Evolutionary conservation across 106 monocot species (phyloP), one percentile per base, ranked within the genome.

Genomic region (Platanthera guangdongensis): DNA sequence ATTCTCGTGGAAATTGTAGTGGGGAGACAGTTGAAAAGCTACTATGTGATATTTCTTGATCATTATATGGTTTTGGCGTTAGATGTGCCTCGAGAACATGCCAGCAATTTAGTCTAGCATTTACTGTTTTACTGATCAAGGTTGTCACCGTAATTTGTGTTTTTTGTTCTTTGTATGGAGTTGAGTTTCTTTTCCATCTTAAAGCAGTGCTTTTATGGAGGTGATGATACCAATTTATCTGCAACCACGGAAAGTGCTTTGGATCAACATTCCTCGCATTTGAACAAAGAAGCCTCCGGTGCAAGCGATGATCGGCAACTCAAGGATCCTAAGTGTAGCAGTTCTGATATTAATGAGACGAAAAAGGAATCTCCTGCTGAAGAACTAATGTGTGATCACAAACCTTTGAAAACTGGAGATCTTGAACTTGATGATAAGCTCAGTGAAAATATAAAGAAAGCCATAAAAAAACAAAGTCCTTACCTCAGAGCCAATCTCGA

Each of bases 361-460:
- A 51, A 4, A 76, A 51, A 72, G 52, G 83, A 52, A 55, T 82
- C 75, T 78, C 21, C 81, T 76, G 54, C 50, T 62, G 81, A 51
- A 67, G 80, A 78, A 39, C 81, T 77, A 50, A 28, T 46, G 7
- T 46, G 67, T 71, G 75, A 72, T 62, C 49, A 75, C 19, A 68
- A 75, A 52, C 78, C 51, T 70, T 71, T 70, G 51, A 69, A 75
- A 62, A 63, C 63, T 22, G 50, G 78, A 50, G 74, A 28, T 77
- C 13, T 74, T 52, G 72, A 76, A 74, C 18, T 19, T 62, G 70
- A 60, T 4, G 75, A 10, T 71, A 75, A 80, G 73, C 45, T 85
- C 67, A 86, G 30, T 87, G 91, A 99, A 85, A 88, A 88, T 19
- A 71, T 99, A 80, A 91, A 80, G 77, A 82, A 85, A 22, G 89